Base-by-base conservation (phyloP, 305 asterid species). In the Lippia alba region DNA sequence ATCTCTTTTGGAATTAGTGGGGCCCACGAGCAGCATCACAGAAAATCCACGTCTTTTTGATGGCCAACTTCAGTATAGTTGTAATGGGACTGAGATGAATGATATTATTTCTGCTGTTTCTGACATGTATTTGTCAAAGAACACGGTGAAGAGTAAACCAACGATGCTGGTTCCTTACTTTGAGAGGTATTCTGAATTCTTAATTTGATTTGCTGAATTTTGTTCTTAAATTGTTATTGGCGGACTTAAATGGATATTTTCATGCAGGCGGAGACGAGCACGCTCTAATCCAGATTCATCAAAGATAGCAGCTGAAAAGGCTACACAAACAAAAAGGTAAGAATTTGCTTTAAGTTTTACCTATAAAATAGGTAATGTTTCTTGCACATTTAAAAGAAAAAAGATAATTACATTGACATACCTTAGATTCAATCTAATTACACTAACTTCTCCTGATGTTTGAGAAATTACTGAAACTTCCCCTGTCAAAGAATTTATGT, bases 81-180 rank as follows among this genome's bases (percentile, higher is more conserved):
- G 39, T 67, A 56, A 60, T 55, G 77, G 62, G 65, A 70, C 46
- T 56, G 80, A 80, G 68, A 71, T 75, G 79, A 76, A 74, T 59
- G 83, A 83, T 32, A 62, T 83, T 41, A 75, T 84, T 69, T 73
- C 87, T 4, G 57, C 77, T 34, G 70, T 85, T 51, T 72, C 85
- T 19, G 87, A 79, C 66, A 51, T 78, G 33, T 66, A 72, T 76
- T 60, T 72, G 45, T 62, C 81, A 33, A 85, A 75, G 64, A 69
- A 53, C 71, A 55, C 90, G 4, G 74, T 18, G 11, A 85, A 78
- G 51, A 76, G 61, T 59, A 84, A 77, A 73, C 90, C 63, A 48
- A 44, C 89, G 33, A 72, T 86, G 87, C 67, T 89, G 68, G 94
- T 89, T 66, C 96, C 96, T 9, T 84, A 74, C 80, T 89, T 89